Evolutionary conservation across 2,329 filamentous ascomycete species (phyloP), one percentile per base, ranked within the genome.

Genomic region (Aspergillus vadensis): DNA sequence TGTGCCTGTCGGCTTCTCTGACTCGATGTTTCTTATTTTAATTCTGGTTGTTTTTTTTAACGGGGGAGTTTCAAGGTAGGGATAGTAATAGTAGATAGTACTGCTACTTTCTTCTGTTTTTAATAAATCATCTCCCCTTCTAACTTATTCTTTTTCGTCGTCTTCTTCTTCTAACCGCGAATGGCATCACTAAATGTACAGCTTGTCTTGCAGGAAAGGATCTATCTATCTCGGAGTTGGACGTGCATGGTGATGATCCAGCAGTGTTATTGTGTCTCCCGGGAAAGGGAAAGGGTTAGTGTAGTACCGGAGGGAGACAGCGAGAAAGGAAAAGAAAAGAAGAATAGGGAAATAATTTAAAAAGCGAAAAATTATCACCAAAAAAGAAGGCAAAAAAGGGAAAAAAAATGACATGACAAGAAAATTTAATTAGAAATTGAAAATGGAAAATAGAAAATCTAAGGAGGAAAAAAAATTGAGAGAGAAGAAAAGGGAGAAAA

Each of bases 181-280:
- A 44, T 44, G 41, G 17, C 41, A 44, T 23, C 41, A n/a, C 43
- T 36, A 36, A 61, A 53, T 52, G 44, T 59, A 32, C 50, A 61
- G 30, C 9, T 57, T 39, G 58, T 60, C 61, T 54, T 60, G 59
- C 61, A 60, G 59, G 57, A 60, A 59, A 60, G 59, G 57, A 60
- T 53, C 48, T 58, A 60, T 53, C 48, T 58, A 58, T 53, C 48
- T 58, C 32, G 57, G 54, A 61, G 47, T 55, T 52, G 39, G 50
- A 27, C 36, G 27, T 44, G 43, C 39, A 57, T 54, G 25, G 25
- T 25, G 7, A 25, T 25, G 25, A 60, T 48, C 39, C 38, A 54
- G 50, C 47, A 47, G 14, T 51, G 27, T 38, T 25, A 5, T 59
- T 58, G n/a, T 47, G 53, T n/a, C 23, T 36, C 39, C 30, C 38